A percentile compares a stretch with the other conserved stretches of the same genome.
phyloP scores from a whole-genome alignment of 768 basidiomycete genomes.

The Strobilomyces echinocephalus region DNA sequence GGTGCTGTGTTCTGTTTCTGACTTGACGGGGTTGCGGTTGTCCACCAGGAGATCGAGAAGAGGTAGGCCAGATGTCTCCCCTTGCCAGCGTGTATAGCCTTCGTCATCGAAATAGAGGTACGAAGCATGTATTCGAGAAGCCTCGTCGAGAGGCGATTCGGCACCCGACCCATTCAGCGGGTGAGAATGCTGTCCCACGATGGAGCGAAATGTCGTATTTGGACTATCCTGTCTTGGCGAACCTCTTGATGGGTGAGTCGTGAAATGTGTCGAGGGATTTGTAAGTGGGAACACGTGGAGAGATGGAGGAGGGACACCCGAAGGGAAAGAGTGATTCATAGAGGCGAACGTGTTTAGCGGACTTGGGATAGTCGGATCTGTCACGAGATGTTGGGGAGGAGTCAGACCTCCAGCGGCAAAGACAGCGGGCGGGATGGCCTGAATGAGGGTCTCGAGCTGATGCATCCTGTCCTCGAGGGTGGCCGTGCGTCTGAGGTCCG shows the following conservation, averaged over 20 bases:
- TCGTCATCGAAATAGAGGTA: slow-evolving; percentile 87
- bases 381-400: slow-evolving; percentile 32
- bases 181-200: slow-evolving; percentile 35
- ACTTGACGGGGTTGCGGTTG: slow-evolving; percentile 45
- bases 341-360: slow-evolving; percentile 38
- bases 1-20: slow-evolving; percentile 28
- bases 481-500: slow-evolving; percentile 56
- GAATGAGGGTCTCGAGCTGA: slow-evolving; percentile 78
- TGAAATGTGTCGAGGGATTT: slow-evolving; percentile 78
- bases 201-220: slow-evolving; percentile 36
- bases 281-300: slow-evolving; percentile 73
- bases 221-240: slow-evolving; percentile 47
- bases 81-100: slow-evolving; percentile 85
- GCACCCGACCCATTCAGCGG: slow-evolving; percentile 16
- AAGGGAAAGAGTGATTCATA: slow-evolving; percentile 38
- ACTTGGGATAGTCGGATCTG: slow-evolving; percentile 29
- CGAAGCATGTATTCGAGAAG: slow-evolving; percentile 64
- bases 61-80: slow-evolving; percentile 89
- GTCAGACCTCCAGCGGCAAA: slow-evolving; percentile 56
- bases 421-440: slow-evolving; percentile 77
- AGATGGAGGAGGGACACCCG: slow-evolving; percentile 74
- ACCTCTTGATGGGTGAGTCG: slow-evolving; percentile 37
- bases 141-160: slow-evolving; percentile 54
- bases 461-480: slow-evolving; percentile 88
- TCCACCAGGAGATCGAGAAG: slow-evolving; percentile 81